Evolutionary conservation across 306 rosid genomes (phyloP), one percentile per base, ranked within the genome.

Genomic region (Sphenostylis stenocarpa): DNA sequence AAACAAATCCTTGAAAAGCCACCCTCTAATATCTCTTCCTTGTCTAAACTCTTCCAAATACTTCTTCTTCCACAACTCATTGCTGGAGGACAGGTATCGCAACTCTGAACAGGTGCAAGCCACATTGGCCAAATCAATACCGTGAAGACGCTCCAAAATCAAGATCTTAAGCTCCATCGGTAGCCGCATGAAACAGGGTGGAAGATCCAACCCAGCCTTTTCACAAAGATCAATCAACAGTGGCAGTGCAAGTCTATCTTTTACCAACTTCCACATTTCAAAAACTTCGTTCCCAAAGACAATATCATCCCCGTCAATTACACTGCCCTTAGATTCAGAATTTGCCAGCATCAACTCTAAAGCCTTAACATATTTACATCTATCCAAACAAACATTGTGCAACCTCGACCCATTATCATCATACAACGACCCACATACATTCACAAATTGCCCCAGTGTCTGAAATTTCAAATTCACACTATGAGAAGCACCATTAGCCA

Each of bases 231-330:
- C 95, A 70, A 90, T 94, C 58, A 90, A 64, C 19, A 94, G 85
- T 9, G 98, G 98, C 74, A 86, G 80, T 43, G 82, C 92, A 77
- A 94, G 85, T 79, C 79, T 82, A 82, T 94, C 98, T 66, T 88
- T 92, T 73, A 86, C 91, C 71, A 72, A 76, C 83, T 82, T 94
- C 98, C 98, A 94, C 34, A 92, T 80, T 68, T 90, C 89, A 66
- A 82, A 85, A 57, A 88, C 66, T 11, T 87, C 86, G 45, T 51
- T 75, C 24, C 78, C 87, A 4, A 34, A 77, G 10, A 44, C 11
- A 44, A 29, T 61, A 41, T 36, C 72, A 1, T 49, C 85, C 3
- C n/a, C 21, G n/a, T 70, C 77, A 26, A 19, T 72, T 52, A 10
- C 39, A 19, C 44, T 69, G 60, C 13, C 79, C 28, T 45, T 69